Base-by-base conservation (phyloP, 495 filamentous ascomycete species). In the Cladorrhinum samala region DNA sequence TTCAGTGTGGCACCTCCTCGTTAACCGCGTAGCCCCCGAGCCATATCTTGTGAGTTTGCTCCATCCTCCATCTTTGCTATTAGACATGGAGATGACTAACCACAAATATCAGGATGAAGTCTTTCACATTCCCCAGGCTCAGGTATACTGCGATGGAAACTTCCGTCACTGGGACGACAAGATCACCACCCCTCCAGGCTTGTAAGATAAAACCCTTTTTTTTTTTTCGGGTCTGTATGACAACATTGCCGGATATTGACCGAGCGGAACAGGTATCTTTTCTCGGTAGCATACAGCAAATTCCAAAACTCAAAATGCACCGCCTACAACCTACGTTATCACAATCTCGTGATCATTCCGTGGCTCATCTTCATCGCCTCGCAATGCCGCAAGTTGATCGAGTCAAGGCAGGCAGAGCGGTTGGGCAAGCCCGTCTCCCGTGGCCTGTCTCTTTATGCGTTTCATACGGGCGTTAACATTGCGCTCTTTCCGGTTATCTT, bases 121-220 rank as follows among this genome's bases (percentile, higher is more conserved):
- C 20, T 98, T 98, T 68, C 93, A 98, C 61, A 83, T 96, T 46
- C 85, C 89, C 2, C 93, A 98, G 69, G 91, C 91, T 0, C 87
- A 94, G 50, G 77, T 78, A 8, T 98, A 97, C 66, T 95, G 91
- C 69, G 58, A 76, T 17, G 83, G 87, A 16, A 75, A 80, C 23
- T 96, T 84, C 71, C 64, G 66, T 25, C 71, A 84, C 16, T 98
- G 94, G 94, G 91, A 98, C 68, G 86, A 89, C 13, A 97, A 96
- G 63, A 89, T 98, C 56, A 98, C 93, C 8, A 98, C 93, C 2
- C 93, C 93, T 1, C 90, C 93, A 6, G 94, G 91, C 17, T 75
- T 97, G 73, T 96, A 77, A 60, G 74, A 20, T 25, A 11, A 3
- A 38, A 24, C 3, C 42, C 6, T 13, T 50, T 30, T 30, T 30